Conservation (phyloP, 2,329 filamentous ascomycete genomes). For the Aspergillus awamori region DNA sequence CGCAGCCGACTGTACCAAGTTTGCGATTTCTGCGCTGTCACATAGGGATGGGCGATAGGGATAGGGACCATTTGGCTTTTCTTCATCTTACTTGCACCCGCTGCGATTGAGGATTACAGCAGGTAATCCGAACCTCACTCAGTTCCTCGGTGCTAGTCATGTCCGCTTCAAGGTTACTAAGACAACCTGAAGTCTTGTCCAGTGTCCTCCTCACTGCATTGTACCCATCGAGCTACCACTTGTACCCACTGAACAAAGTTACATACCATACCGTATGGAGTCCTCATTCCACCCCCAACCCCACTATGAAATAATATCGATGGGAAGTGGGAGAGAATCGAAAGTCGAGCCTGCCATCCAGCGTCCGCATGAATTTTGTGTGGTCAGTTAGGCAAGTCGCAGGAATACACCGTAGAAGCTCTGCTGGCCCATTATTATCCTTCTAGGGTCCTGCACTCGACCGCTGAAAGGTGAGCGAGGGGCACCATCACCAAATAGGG, state of each 20-base stretch:
- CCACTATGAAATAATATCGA: conserved; percentile 17
- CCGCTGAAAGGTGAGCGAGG: conserved; percentile 12
- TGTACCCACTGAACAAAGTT: conserved; percentile 19
- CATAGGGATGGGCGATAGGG: conserved; percentile 19
- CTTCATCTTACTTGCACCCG: not conserved
- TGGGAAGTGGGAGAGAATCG: conserved; percentile 1
- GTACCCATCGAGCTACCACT: not conserved
- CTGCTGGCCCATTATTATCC: not conserved
- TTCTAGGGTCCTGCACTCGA: conserved; percentile 2
- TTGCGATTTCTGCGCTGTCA: conserved; percentile 27
- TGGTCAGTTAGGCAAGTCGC: not conserved
- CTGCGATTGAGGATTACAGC: not conserved
- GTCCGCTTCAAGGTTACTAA: conserved; percentile 1
- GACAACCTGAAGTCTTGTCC: conserved; percentile 6
- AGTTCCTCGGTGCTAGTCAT: not conserved
- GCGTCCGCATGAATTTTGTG: not conserved
- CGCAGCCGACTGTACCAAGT: conserved; percentile 28
- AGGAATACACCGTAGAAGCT: not conserved
- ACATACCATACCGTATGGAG: conserved; percentile 24
- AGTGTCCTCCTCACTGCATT: not conserved
- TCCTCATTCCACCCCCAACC: conserved; percentile 19
- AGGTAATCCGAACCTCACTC: not conserved
- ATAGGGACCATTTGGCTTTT: not conserved
- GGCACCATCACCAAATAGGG: conserved; percentile 16
- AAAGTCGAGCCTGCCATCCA: conserved; percentile 4